A percentile compares a stretch with the other conserved stretches of the same genome.
Conservation (phyloP, 1,139 yeast genomes). For the Kodamaea ohmeri region DNA sequence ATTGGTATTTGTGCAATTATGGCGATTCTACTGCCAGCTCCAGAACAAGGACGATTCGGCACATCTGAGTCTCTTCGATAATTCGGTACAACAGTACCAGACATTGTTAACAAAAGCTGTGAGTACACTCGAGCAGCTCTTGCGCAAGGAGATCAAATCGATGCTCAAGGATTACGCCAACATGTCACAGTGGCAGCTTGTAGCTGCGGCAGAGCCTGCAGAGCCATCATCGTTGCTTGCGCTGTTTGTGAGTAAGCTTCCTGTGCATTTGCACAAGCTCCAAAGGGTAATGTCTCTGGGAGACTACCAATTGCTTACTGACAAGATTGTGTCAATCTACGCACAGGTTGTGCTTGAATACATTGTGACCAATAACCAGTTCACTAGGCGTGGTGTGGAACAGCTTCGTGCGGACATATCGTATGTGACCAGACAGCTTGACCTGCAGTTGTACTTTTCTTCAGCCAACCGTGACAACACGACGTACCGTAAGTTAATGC, state of each 20-base stretch:
- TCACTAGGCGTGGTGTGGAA: constrained; percentile 51
- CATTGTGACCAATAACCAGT: constrained; percentile 62
- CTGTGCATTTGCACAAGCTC: constrained; percentile 35
- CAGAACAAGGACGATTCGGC: constrained; percentile 15
- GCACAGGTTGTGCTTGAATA: constrained; percentile 54
- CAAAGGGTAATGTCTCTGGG: constrained; percentile 27
- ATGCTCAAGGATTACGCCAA: constrained; percentile 54
- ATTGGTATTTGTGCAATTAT: constrained; percentile 60
- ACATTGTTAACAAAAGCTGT: constrained; percentile 38
- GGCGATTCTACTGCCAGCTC: constrained; percentile 43
- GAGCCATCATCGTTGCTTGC: constrained; percentile 37
- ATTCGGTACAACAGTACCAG: constrained; percentile 47
- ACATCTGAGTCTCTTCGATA: constrained; percentile 51
- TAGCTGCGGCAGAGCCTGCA: constrained; percentile 16
- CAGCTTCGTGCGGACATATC: constrained; percentile 57
- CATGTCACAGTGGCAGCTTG: constrained; percentile 33
- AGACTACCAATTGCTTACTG: constrained; percentile 30
- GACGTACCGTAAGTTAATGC: constrained; percentile 30
- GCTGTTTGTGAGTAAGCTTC: constrained; percentile 32
- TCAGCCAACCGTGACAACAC: constrained; percentile 27
- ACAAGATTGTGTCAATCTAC: constrained; percentile 44
- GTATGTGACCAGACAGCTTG: constrained; percentile 41
- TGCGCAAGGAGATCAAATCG: constrained; percentile 49
- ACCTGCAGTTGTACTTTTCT: constrained; percentile 19
- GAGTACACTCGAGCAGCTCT: constrained; percentile 40